These are phyloP conservation scores for Fusarium fujikuroi DNA, from an alignment of 2,329 filamentous ascomycete genomes.

Conservation along the genomic window DNA sequence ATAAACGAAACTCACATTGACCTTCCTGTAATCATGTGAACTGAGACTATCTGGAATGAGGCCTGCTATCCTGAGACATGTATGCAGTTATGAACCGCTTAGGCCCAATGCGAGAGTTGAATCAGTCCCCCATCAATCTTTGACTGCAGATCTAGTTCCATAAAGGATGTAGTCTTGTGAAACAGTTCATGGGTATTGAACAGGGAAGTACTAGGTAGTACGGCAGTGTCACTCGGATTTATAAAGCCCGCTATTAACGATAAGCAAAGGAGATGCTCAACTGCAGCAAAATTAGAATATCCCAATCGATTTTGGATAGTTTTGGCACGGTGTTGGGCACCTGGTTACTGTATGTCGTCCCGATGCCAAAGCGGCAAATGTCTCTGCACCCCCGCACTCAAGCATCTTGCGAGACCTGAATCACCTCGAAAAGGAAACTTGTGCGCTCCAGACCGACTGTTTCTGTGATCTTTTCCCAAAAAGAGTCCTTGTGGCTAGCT, in stretches of 20 bases:
- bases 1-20: not conserved
- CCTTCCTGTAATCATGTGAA: not conserved
- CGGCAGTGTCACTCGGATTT: conserved; percentile 47
- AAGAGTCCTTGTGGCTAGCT: not conserved
- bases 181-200: conserved; percentile 72
- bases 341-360: not conserved
- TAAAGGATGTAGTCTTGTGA: conserved; percentile 68
- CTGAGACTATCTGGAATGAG: not conserved
- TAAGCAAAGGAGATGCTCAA: accelerated
- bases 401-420: not conserved
- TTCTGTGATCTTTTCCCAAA: not conserved
- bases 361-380: not conserved
- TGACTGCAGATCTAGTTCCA: not conserved
- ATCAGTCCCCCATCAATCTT: not conserved
- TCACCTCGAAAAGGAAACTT: not conserved
- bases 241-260: no score
- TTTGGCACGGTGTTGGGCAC: not conserved
- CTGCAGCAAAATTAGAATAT: accelerated
- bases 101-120: not conserved
- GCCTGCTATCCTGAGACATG: not conserved
- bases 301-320: accelerated
- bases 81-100: not conserved
- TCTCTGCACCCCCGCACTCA: not conserved
- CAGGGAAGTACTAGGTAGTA: conserved; percentile 46
- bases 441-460: not conserved